Percentiles rank a stretch among this genome's conserved stretches.
Evolutionary conservation across 805 yeast genomes (phyloP).

Genomic region (Kazachstania bromeliacearum): DNA sequence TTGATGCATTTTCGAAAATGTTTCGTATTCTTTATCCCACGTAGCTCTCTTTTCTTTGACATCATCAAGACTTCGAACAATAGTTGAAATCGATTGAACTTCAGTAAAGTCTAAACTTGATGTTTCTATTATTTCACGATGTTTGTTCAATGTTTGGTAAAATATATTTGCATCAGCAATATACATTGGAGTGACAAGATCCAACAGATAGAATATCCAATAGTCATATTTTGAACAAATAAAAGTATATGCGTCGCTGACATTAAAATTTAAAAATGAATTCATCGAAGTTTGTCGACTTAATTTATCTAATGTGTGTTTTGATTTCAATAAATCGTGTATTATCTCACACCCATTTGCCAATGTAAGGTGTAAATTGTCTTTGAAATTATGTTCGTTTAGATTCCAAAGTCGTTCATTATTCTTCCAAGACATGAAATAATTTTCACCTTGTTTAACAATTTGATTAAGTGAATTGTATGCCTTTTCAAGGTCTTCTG

Average conservation of each 20-base stretch:
- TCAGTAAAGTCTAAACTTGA: too few species aligned
- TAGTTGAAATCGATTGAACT: neutral
- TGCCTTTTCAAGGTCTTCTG: neutral
- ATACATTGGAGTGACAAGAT: slow-evolving; percentile 35
- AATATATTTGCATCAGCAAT: slow-evolving; percentile 24
- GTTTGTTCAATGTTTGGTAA: slow-evolving; percentile 23
- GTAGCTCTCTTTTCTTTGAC: slow-evolving; percentile 15
- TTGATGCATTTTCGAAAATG: slow-evolving; percentile 25
- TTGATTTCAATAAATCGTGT: slow-evolving; percentile 2
- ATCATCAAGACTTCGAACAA: slow-evolving; percentile 13
- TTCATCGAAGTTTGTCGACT: neutral
- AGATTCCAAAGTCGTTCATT: slow-evolving; percentile 7
- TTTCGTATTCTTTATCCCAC: slow-evolving; percentile 16
- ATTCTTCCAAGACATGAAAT: slow-evolving; percentile 1
- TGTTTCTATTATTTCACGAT: slow-evolving; percentile 8
- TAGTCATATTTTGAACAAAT: slow-evolving; percentile 45
- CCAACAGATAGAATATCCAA: slow-evolving; percentile 44
- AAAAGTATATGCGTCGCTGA: slow-evolving; percentile 44
- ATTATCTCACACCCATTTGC: slow-evolving; percentile 4
- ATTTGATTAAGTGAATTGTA: neutral
- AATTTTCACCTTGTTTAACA: neutral
- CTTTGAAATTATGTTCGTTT: slow-evolving; percentile 5
- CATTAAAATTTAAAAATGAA: slow-evolving; percentile 30
- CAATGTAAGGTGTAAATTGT: slow-evolving; percentile 1
- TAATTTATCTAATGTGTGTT: neutral